These are phyloP conservation scores for Oidium heveae DNA, from an alignment of 2,329 filamentous ascomycete species.

Conservation along the genomic window DNA sequence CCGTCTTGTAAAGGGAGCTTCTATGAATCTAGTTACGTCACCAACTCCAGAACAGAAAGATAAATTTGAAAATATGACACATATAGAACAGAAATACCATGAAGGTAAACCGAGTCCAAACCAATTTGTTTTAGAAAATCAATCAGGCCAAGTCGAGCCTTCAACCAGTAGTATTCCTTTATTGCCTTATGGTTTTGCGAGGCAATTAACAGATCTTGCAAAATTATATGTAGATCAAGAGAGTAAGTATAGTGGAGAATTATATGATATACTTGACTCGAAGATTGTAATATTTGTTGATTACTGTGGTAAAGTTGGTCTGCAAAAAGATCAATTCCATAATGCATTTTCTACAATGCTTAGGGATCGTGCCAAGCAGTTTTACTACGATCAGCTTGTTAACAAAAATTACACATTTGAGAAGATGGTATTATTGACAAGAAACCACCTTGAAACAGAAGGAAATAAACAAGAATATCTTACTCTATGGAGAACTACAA, in stretches of 20 bases:
- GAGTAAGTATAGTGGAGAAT: not conserved
- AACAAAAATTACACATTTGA: not conserved
- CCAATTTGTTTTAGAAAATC: not conserved
- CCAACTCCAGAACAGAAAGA: not conserved
- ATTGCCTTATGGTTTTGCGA: not conserved
- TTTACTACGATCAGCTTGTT: not conserved
- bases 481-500: not conserved
- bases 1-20: not conserved
- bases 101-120: not conserved
- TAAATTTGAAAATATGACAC: not conserved
- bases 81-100: not conserved
- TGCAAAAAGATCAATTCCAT: not conserved
- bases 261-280: not conserved
- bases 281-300: not conserved
- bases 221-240: not conserved
- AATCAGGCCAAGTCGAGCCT: not conserved
- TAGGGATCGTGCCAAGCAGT: not conserved
- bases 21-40: not conserved
- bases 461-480: constrained; percentile 1
- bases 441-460: not conserved
- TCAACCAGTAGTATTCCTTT: not conserved
- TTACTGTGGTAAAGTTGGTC: not conserved
- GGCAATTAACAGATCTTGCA: not conserved
- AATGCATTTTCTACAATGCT: not conserved
- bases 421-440: not conserved